Percentiles rank a stretch among this genome's conserved stretches.
These are phyloP conservation scores for Stellera chamaejasme DNA, from an alignment of 345 rosid species.

Conservation along the genomic window DNA sequence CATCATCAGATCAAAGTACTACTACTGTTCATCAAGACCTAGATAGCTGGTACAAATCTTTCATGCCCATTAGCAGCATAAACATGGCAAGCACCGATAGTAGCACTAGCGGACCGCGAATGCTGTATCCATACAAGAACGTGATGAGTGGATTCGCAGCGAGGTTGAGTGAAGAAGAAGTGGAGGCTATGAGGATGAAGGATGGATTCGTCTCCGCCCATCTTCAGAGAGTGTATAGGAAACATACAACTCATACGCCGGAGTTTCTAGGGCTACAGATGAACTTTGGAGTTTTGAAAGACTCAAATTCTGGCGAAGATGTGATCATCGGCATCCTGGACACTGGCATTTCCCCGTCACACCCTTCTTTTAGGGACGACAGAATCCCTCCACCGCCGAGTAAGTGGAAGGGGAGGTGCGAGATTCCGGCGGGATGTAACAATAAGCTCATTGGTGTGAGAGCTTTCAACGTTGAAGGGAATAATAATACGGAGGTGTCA, in stretches of 20 bases:
- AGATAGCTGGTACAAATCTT: conserved; percentile 20
- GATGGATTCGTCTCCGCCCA: conserved; percentile 27
- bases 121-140: conserved; percentile 23
- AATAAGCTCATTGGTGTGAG: conserved; percentile 57
- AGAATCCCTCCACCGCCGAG: conserved; percentile 35
- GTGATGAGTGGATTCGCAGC: conserved; percentile 37
- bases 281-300: conserved; percentile 28
- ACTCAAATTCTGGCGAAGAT: conserved; percentile 30
- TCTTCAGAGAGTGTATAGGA: conserved; percentile 24
- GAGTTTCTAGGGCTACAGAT: conserved; percentile 32
- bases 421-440: conserved; percentile 39
- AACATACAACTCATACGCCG: conserved; percentile 47
- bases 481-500: conserved; percentile 9
- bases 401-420: conserved; percentile 50
- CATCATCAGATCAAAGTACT: no score
- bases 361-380: conserved; percentile 36
- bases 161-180: conserved; percentile 29
- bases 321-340: conserved; percentile 45
- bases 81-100: conserved; percentile 3
- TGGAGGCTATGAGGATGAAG: conserved; percentile 17
- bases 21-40: conserved; percentile 13
- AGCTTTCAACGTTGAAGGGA: conserved; percentile 16
- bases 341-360: conserved; percentile 43
- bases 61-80: conserved; percentile 24
- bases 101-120: conserved; percentile 6